These are phyloP conservation scores for Macrotyloma uniflorum DNA, from an alignment of 306 rosid genomes.

Conservation along the genomic window DNA sequence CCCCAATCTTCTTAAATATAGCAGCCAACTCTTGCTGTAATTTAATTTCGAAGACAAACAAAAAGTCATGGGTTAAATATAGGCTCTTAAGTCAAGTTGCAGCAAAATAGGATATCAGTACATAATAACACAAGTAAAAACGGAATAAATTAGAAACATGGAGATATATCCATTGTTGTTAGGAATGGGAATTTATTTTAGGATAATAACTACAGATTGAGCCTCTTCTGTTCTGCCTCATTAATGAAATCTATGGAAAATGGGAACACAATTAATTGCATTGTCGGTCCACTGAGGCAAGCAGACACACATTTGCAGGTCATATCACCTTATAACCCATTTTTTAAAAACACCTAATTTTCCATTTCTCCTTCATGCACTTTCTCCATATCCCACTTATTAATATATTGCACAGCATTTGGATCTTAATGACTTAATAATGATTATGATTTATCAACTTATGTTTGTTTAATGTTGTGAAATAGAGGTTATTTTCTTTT, in stretches of 20 bases:
- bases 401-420: not conserved
- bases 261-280: not conserved
- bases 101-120: conserved; percentile 2
- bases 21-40: conserved; percentile 98
- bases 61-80: not conserved
- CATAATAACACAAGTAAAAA: not conserved
- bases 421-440: not conserved
- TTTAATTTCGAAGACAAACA: conserved; percentile 25
- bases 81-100: not conserved
- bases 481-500: not conserved
- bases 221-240: not conserved
- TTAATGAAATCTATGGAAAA: not conserved
- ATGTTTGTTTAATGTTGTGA: not conserved
- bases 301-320: not conserved
- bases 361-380: not conserved
- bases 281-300: not conserved
- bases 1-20: conserved; percentile 98
- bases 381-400: not conserved
- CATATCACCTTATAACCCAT: not conserved
- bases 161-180: not conserved
- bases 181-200: not conserved
- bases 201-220: not conserved
- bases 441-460: not conserved
- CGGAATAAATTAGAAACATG: not conserved
- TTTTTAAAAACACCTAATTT: not conserved